These are phyloP conservation scores for Viola odorata DNA, from an alignment of 345 rosid genomes.

Conservation along the genomic window DNA sequence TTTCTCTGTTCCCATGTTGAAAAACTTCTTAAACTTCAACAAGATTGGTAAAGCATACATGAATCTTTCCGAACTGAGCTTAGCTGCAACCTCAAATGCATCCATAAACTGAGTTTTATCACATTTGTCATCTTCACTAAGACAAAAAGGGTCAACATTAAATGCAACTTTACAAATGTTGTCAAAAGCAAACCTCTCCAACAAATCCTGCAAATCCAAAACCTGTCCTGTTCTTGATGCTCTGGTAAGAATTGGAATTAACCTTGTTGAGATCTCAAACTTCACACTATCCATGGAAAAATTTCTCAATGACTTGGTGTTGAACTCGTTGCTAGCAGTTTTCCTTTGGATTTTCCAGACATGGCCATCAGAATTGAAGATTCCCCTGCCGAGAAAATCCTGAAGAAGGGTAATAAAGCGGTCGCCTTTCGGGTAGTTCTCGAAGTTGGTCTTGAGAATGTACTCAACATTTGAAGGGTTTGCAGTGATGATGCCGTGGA, in stretches of 20 bases:
- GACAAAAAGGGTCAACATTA: conserved; percentile 16
- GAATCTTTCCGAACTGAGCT: conserved; percentile 20
- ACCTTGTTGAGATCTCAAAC: conserved; percentile 25
- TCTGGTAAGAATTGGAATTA: conserved; percentile 23
- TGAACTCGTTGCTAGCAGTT: conserved; percentile 43
- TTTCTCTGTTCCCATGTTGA: conserved; percentile 9
- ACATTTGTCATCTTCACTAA: conserved; percentile 7
- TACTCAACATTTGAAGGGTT: conserved; percentile 34
- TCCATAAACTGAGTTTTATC: conserved; percentile 17
- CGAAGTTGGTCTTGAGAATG: conserved; percentile 37
- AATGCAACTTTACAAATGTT: conserved; percentile 30
- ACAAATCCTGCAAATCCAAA: conserved; percentile 22
- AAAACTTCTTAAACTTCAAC: conserved; percentile 8
- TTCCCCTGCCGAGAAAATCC: conserved; percentile 43
- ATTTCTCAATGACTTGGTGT: conserved; percentile 32
- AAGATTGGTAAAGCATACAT: background rate
- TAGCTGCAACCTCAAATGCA: conserved; percentile 23
- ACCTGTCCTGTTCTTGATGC: conserved; percentile 12
- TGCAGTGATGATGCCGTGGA: conserved; percentile 33
- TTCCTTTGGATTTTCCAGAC: conserved; percentile 38
- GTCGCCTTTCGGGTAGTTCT: conserved; percentile 40
- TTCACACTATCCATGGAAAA: conserved; percentile 30
- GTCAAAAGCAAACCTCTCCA: conserved; percentile 22
- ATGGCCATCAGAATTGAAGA: conserved; percentile 42
- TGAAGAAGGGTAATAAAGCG: conserved; percentile 18